Percentiles rank a stretch among this genome's conserved stretches.
Conservation (phyloP, 208 protist species). For the Kentomonas sorsogonicus region DNA sequence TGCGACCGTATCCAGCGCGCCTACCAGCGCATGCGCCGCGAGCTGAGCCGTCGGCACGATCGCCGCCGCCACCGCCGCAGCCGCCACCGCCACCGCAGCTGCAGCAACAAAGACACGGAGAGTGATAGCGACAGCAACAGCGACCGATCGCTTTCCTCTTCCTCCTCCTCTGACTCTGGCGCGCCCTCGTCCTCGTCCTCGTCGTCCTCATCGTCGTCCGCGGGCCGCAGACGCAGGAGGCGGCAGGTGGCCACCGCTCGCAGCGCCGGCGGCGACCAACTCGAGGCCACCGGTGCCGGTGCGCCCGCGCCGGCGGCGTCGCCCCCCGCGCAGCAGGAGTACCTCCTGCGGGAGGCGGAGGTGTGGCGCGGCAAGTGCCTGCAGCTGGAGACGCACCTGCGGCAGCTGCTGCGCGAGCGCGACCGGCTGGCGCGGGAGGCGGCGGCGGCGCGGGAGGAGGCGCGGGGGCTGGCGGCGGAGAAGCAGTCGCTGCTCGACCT, state of each 20-base stretch:
- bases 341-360: conserved; percentile 58
- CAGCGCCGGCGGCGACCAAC: not conserved
- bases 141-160: conserved; percentile 8
- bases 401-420: conserved; percentile 53
- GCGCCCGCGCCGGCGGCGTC: conserved; percentile 8
- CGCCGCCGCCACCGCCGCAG: conserved; percentile 16
- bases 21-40: conserved; percentile 45
- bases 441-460: conserved; percentile 36
- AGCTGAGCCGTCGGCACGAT: conserved; percentile 25
- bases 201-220: not conserved
- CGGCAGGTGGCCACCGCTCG: not conserved
- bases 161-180: not conserved
- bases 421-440: conserved; percentile 52
- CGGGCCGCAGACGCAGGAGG: not conserved
- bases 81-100: conserved; percentile 11
- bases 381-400: conserved; percentile 73
- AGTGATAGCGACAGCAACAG: not conserved
- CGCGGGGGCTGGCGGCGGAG: conserved; percentile 42
- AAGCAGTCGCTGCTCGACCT: conserved; percentile 78
- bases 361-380: conserved; percentile 68
- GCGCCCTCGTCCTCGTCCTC: conserved; percentile 12
- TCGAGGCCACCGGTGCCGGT: not conserved
- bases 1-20: conserved; percentile 37
- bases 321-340: conserved; percentile 14
- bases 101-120: no score